phyloP scores from a whole-genome alignment of 1,284 basidiomycete species.

The Tilletia horrida region DNA sequence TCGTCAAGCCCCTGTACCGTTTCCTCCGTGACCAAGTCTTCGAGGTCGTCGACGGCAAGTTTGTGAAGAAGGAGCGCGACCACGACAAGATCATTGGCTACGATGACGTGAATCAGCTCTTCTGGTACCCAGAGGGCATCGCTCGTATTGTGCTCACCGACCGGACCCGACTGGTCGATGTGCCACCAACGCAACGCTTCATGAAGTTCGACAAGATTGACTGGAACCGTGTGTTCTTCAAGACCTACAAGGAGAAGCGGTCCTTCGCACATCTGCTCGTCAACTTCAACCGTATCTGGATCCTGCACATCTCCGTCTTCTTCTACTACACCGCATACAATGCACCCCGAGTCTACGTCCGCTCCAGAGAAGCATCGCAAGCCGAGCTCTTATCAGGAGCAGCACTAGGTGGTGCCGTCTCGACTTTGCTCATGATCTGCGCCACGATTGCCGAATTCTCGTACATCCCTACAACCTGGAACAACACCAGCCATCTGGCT shows the following conservation, averaged over 20 bases:
- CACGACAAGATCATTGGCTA: slow-evolving; percentile 96
- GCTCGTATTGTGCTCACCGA: slow-evolving; percentile 82
- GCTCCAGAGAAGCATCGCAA: slow-evolving; percentile 56
- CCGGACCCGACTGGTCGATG: slow-evolving; percentile 66
- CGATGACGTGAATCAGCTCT: slow-evolving; percentile 97
- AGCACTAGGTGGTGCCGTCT: slow-evolving; percentile 53
- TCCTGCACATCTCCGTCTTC: slow-evolving; percentile 53
- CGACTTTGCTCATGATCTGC: slow-evolving; percentile 51
- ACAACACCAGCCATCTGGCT: slow-evolving; percentile 54
- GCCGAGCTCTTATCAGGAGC: slow-evolving; percentile 48
- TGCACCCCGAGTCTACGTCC: slow-evolving; percentile 76
- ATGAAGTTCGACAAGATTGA: slow-evolving; percentile 56
- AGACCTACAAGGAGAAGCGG: slow-evolving; percentile 55
- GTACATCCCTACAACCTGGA: slow-evolving; percentile 54
- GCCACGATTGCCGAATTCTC: slow-evolving; percentile 53
- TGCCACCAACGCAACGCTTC: slow-evolving; percentile 53
- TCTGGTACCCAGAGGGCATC: slow-evolving; percentile 99
- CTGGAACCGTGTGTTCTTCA: slow-evolving; percentile 54
- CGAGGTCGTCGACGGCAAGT: slow-evolving; percentile 92
- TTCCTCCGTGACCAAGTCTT: slow-evolving; percentile 98
- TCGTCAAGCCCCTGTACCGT: slow-evolving; percentile 92
- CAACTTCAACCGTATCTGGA: slow-evolving; percentile 56
- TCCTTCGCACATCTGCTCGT: slow-evolving; percentile 54
- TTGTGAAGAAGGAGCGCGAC: slow-evolving; percentile 81
- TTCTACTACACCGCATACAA: slow-evolving; percentile 65